phyloP scores from a whole-genome alignment of 2,329 filamentous ascomycete species.

The Alternaria ventricosa region DNA sequence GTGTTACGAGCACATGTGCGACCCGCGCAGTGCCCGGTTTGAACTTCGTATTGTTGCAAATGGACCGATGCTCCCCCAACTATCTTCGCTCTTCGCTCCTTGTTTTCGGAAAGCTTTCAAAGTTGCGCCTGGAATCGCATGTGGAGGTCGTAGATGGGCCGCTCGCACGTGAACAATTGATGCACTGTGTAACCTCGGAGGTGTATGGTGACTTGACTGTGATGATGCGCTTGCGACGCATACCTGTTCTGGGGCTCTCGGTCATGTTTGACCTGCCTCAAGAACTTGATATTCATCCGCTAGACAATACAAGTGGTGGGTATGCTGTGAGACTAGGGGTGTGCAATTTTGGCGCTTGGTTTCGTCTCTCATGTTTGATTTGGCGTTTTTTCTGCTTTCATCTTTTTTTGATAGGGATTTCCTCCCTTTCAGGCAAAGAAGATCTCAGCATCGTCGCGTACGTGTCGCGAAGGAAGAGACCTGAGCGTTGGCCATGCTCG shows the following conservation, averaged over 20 bases:
- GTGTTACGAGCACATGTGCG: background rate
- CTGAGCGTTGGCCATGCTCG: background rate
- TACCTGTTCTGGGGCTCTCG: background rate
- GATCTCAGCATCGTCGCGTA: too few relatives aligned
- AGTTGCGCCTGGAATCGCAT: too few relatives aligned
- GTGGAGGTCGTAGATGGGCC: background rate
- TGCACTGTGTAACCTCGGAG: background rate
- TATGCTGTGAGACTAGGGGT: background rate
- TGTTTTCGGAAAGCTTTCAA: background rate
- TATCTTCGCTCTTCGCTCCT: background rate
- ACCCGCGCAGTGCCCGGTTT: background rate
- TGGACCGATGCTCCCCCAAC: background rate
- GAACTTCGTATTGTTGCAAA: background rate
- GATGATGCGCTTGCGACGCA: background rate
- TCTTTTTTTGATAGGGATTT: background rate
- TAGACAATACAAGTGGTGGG: background rate
- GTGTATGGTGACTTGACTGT: background rate
- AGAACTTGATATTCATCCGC: background rate
- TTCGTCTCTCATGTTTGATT: background rate
- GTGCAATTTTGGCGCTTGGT: background rate
- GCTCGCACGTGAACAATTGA: background rate
- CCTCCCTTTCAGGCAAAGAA: background rate
- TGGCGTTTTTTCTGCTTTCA: background rate
- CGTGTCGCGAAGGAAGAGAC: background rate
- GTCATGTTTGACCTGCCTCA: background rate